phyloP scores from a whole-genome alignment of 495 filamentous ascomycete genomes.

The Astrothelium macrocarpum region DNA sequence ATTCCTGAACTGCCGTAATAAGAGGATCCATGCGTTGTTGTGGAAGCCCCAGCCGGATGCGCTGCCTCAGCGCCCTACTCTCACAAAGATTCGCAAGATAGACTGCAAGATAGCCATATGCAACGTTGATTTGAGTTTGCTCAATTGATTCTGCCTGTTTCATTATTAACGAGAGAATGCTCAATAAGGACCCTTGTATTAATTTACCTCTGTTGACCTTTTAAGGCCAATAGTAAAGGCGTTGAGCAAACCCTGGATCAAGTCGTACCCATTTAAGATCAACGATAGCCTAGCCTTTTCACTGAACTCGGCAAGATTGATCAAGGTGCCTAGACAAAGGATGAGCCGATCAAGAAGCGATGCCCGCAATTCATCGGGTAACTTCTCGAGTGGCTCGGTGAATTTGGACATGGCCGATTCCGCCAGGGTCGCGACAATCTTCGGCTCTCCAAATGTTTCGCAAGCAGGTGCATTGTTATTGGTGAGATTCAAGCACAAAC shows the following conservation, averaged over 20 bases:
- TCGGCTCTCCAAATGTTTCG: conserved; percentile 50
- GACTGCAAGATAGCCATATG: conserved; percentile 82
- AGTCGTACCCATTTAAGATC: not conserved
- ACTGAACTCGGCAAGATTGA: conserved; percentile 79
- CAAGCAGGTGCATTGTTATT: conserved; percentile 68
- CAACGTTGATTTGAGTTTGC: conserved; percentile 77
- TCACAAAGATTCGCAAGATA: conserved; percentile 73
- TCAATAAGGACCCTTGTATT: not conserved
- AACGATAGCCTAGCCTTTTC: conserved; percentile 32
- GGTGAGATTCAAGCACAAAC: conserved; percentile 76
- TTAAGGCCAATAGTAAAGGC: not conserved
- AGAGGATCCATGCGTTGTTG: conserved; percentile 52
- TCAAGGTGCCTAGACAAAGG: conserved; percentile 71
- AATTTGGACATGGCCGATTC: conserved; percentile 30
- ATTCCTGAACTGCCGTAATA: conserved; percentile 75
- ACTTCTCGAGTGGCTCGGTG: conserved; percentile 31
- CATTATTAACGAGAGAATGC: not conserved
- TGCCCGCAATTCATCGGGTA: conserved; percentile 37
- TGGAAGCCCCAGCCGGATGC: conserved; percentile 44
- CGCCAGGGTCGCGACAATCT: conserved; percentile 39
- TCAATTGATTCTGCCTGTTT: conserved; percentile 27
- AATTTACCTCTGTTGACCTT: not conserved
- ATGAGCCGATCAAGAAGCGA: conserved; percentile 60
- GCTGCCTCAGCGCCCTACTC: conserved; percentile 39
- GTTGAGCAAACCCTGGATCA: not conserved